phyloP scores from a whole-genome alignment of 163 green algal species.

The Prototheca cutis region DNA sequence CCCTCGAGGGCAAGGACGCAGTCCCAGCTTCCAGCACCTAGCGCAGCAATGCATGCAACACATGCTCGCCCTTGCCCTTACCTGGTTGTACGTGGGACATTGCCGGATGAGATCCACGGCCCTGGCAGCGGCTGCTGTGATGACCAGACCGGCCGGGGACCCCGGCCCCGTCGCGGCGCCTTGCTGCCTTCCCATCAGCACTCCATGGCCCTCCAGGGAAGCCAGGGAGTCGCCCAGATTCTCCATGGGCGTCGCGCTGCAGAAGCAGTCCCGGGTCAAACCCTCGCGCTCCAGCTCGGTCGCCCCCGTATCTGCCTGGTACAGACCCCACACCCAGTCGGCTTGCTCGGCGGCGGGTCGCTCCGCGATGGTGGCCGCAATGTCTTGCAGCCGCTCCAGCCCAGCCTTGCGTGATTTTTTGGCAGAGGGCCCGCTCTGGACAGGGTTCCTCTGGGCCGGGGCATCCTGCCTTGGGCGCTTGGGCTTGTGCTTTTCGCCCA shows the following conservation, averaged over 20 bases:
- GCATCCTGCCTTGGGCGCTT: too few species aligned
- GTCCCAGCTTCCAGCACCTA: too few species aligned
- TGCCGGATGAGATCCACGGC: conserved; percentile 27
- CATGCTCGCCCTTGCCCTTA: neutral
- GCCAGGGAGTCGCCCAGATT: conserved; percentile 16
- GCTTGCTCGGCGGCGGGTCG: conserved; percentile 12
- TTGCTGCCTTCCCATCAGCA: conserved; percentile 3
- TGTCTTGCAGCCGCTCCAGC: conserved; percentile 1
- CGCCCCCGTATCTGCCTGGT: conserved; percentile 8
- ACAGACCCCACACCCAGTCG: conserved; percentile 23
- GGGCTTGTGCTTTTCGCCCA: too few species aligned
- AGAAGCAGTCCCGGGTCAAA: conserved; percentile 10
- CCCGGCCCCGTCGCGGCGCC: conserved; percentile 1
- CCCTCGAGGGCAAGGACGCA: too few species aligned
- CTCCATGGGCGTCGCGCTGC: too few species aligned
- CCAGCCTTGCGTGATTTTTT: neutral
- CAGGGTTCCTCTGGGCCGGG: too few species aligned
- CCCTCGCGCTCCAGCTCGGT: conserved; percentile 19
- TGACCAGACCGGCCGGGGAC: conserved; percentile 13
- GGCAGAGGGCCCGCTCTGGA: neutral
- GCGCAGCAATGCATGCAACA: neutral
- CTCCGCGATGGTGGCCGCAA: conserved; percentile 13
- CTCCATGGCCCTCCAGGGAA: neutral
- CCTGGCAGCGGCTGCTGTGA: conserved; percentile 19
- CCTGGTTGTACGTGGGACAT: conserved; percentile 21